Conservation (phyloP, 2,329 filamentous ascomycete species). For the Xylariaceae sp. region DNA sequence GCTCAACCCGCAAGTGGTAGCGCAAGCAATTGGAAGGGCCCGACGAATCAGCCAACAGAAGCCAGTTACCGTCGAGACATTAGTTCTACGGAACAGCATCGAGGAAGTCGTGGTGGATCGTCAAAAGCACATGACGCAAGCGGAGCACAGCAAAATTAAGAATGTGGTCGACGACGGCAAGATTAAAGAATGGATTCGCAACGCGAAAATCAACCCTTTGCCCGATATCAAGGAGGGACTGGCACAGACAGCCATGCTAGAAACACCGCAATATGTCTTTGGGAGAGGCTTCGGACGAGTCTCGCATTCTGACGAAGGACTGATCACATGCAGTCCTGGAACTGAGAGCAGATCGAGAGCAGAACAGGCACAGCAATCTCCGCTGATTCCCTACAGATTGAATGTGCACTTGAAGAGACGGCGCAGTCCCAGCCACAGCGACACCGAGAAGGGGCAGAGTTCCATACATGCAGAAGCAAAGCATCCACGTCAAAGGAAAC, state of each 20-base stretch:
- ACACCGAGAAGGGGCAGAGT: background rate
- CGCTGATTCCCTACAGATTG: constrained; percentile 8
- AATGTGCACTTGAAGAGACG: constrained; percentile 16
- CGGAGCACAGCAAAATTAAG: constrained; percentile 55
- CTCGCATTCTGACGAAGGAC: constrained; percentile 45
- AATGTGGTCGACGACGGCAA: constrained; percentile 56
- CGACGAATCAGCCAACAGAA: constrained; percentile 82
- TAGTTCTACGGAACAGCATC: constrained; percentile 75
- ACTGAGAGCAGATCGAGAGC: constrained; percentile 5
- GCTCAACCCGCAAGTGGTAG: constrained; percentile 79
- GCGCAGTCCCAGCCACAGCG: constrained; percentile 8
- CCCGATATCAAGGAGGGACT: constrained; percentile 31
- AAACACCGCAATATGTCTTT: constrained; percentile 49
- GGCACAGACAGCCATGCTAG: constrained; percentile 49
- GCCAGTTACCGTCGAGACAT: constrained; percentile 79
- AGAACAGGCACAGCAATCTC: background rate
- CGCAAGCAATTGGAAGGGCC: constrained; percentile 87
- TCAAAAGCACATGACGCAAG: constrained; percentile 70
- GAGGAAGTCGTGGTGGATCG: constrained; percentile 81
- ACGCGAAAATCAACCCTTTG: constrained; percentile 44
- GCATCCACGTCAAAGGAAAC: constrained; percentile 15
- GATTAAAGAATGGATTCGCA: constrained; percentile 60
- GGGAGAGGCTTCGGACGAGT: constrained; percentile 46
- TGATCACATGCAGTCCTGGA: constrained; percentile 33
- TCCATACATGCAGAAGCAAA: background rate